A percentile compares a stretch with the other conserved stretches of the same genome.
Conservation (phyloP, 2,329 filamentous ascomycete species). For the Colletotrichum endophyticum region DNA sequence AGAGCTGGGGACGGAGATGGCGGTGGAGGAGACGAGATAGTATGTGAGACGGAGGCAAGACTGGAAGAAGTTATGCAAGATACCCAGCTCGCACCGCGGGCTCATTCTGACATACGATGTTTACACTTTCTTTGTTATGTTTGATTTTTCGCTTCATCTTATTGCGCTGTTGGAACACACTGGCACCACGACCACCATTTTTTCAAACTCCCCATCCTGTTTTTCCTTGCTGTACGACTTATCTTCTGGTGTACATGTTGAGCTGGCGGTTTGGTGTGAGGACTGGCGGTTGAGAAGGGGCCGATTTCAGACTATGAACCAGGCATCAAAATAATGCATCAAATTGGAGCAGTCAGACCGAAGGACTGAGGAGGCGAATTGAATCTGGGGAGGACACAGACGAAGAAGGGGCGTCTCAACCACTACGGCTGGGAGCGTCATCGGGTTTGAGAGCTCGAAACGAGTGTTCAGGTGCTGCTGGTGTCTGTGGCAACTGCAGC, state of each 20-base stretch:
- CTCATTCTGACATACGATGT: conserved; percentile 37
- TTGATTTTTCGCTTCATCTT: conserved; percentile 8
- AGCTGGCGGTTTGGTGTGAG: conserved; percentile 1
- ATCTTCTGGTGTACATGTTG: conserved; percentile 16
- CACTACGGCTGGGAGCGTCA: background rate
- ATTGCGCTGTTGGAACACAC: conserved; percentile 12
- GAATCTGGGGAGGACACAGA: background rate
- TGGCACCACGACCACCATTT: background rate
- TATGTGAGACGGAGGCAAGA: conserved; percentile 10
- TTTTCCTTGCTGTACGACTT: conserved; percentile 13
- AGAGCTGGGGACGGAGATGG: conserved; percentile 25
- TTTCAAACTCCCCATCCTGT: background rate
- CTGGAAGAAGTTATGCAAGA: conserved; percentile 35
- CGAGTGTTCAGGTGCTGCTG: background rate
- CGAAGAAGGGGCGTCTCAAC: background rate
- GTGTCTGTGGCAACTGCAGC: conserved; percentile 3
- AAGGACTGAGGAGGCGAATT: background rate
- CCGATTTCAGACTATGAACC: background rate
- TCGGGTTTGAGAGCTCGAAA: background rate
- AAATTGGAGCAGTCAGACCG: background rate
- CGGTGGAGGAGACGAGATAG: background rate
- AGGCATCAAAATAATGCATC: background rate
- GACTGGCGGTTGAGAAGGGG: background rate
- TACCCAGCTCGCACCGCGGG: conserved; percentile 43
- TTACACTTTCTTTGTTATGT: conserved; percentile 21